Conservation (phyloP, 1,284 basidiomycete species). For the Trichosporon ovoides region DNA sequence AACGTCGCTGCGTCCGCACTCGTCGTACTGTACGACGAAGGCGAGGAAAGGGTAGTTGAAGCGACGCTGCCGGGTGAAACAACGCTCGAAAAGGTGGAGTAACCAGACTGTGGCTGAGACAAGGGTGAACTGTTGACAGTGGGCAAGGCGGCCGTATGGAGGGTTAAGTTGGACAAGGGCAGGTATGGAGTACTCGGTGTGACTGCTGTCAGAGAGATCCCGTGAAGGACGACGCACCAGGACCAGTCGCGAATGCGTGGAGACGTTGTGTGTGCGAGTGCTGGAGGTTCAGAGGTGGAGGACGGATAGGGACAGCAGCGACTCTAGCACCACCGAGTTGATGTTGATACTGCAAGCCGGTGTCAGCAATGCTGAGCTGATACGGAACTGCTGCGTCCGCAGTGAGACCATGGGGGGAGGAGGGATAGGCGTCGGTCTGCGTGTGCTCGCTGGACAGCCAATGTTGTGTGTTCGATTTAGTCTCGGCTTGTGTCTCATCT, state of each 20-base stretch:
- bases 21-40: background rate
- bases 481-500: background rate
- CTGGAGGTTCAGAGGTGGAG: background rate
- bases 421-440: conserved; percentile 2
- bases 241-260: background rate
- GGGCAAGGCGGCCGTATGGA: background rate
- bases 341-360: no score
- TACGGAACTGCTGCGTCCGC: background rate
- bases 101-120: background rate
- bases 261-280: background rate
- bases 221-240: no score
- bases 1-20: background rate
- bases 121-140: conserved; percentile 1
- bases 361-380: background rate
- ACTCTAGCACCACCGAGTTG: no score
- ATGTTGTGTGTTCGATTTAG: background rate
- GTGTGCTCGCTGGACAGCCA: background rate
- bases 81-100: background rate
- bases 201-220: background rate
- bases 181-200: background rate
- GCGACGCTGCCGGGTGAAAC: background rate
- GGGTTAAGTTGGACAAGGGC: background rate
- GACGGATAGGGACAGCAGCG: background rate
- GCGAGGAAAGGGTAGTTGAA: background rate
- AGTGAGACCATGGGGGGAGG: background rate